These are phyloP conservation scores for Nakazawaea ishiwadae DNA, from an alignment of 805 yeast genomes.

Conservation along the genomic window DNA sequence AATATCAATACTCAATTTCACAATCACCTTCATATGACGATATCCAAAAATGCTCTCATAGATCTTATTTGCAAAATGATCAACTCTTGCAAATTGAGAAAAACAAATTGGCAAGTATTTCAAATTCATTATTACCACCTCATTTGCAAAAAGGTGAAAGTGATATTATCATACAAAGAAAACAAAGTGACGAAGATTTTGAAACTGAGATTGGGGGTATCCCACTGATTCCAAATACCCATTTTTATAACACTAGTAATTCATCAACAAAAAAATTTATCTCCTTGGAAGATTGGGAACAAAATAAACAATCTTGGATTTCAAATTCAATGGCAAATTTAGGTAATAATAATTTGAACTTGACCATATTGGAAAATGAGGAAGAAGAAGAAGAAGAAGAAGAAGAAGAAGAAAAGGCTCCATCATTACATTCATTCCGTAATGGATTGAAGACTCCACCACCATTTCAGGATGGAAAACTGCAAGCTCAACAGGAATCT, in stretches of 20 bases:
- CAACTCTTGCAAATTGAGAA: conserved; percentile 8
- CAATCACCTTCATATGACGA: neutral
- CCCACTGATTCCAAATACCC: neutral
- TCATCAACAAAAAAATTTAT: conserved; percentile 3
- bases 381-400: neutral
- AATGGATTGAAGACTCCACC: conserved; percentile 3
- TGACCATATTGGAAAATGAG: neutral
- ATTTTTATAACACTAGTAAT: neutral
- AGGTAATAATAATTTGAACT: neutral
- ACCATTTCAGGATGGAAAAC: neutral
- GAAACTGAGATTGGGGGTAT: neutral
- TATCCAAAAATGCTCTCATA: neutral
- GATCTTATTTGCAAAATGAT: neutral
- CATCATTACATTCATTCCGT: conserved; percentile 10
- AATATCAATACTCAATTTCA: neutral
- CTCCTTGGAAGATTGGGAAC: conserved; percentile 11
- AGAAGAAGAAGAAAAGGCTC: neutral
- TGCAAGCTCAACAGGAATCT: too few relatives aligned
- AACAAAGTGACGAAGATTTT: neutral
- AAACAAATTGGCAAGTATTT: conserved; percentile 1
- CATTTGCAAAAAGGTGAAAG: conserved; percentile 13
- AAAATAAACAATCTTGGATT: conserved; percentile 5
- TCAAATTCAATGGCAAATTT: neutral
- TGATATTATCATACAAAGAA: conserved; percentile 3
- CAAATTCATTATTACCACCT: conserved; percentile 13